These are phyloP conservation scores for Alnus glutinosa DNA, from an alignment of 306 rosid species.

Conservation along the genomic window DNA sequence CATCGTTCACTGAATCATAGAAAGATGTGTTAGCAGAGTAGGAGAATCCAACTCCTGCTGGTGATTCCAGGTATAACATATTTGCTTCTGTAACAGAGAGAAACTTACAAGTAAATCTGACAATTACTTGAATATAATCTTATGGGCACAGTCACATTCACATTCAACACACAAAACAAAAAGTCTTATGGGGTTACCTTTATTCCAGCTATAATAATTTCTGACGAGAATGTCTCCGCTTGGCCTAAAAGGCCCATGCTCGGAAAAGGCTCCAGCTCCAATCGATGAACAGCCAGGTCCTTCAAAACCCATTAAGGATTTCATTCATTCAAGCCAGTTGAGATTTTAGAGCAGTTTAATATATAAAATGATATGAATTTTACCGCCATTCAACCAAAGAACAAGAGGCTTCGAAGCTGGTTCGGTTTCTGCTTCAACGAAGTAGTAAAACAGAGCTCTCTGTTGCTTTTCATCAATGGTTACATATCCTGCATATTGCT, in stretches of 20 bases:
- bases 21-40: conserved; percentile 57
- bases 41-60: conserved; percentile 89
- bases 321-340: not conserved
- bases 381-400: conserved; percentile 77
- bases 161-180: not conserved
- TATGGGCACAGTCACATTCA: not conserved
- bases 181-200: conserved; percentile 34
- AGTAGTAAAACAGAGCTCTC: conserved; percentile 49
- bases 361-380: not conserved
- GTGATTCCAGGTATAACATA: conserved; percentile 65
- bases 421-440: conserved; percentile 43
- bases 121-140: not conserved
- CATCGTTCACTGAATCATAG: conserved; percentile 47
- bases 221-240: conserved; percentile 46
- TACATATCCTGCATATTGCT: conserved; percentile 44
- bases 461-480: conserved; percentile 29
- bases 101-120: not conserved
- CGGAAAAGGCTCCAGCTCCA: conserved; percentile 73
- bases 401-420: conserved; percentile 50
- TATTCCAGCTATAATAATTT: conserved; percentile 70
- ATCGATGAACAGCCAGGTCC: conserved; percentile 88
- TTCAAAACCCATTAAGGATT: conserved; percentile 35
- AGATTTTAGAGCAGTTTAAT: not conserved
- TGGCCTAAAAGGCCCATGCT: conserved; percentile 76
- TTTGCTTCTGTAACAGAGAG: conserved; percentile 55